Percentiles rank a stretch among this genome's conserved stretches.
These are phyloP conservation scores for Kazachstania viticola DNA, from an alignment of 805 yeast species.

Conservation along the genomic window DNA sequence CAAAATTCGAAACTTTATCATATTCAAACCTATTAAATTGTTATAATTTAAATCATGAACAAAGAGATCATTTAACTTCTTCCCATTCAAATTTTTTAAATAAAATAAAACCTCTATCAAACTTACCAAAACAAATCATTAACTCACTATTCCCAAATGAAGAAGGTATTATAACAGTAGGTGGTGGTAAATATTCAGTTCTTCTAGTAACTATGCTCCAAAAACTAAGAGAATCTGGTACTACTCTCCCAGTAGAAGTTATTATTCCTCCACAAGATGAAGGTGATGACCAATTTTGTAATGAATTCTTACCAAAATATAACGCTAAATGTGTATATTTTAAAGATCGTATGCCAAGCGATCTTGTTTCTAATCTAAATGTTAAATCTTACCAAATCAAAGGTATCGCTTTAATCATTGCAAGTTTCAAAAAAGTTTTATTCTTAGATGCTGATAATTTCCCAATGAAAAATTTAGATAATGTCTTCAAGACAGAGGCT, in stretches of 20 bases:
- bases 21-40: conserved; percentile 6
- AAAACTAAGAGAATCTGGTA: conserved; percentile 50
- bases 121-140: background rate
- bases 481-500: conserved; percentile 45
- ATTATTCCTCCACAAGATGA: conserved; percentile 42
- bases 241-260: conserved; percentile 69
- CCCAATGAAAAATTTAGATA: conserved; percentile 55
- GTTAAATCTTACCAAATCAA: conserved; percentile 55
- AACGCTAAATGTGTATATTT: conserved; percentile 52
- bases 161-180: conserved; percentile 57
- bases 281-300: conserved; percentile 52
- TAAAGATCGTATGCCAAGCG: conserved; percentile 38
- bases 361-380: conserved; percentile 28
- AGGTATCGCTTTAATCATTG: conserved; percentile 56
- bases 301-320: conserved; percentile 45
- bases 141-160: background rate
- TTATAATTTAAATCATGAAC: background rate
- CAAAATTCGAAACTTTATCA: conserved; percentile 3
- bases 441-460: conserved; percentile 69
- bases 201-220: conserved; percentile 43
- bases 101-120: no score
- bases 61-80: no score
- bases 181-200: conserved; percentile 64
- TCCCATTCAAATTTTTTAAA: background rate
- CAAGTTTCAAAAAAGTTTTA: conserved; percentile 61